Base-by-base conservation (phyloP, 495 filamentous ascomycete species). In the Xylaria telfairii region DNA sequence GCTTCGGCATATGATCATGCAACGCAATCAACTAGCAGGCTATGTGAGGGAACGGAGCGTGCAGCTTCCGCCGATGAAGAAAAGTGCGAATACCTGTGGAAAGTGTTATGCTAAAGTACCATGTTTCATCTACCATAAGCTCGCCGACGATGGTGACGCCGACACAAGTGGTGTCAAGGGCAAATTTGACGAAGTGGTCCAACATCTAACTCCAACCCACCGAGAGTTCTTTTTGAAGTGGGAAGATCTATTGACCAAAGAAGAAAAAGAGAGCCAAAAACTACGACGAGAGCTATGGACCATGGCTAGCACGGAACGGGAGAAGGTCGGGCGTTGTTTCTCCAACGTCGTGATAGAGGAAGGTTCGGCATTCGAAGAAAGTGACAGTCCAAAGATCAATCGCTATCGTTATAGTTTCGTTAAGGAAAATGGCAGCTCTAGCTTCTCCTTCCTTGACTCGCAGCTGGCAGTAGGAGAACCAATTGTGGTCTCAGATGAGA, bases 401-500 rank as follows among this genome's bases (percentile, higher is more conserved):
- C 91, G 93, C 32, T 99, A 91, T 74, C 85, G 84, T 17, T 99
- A 99, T 79, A 92, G 86, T 0, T 92, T 99, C 57, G 74, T 90
- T 75, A 97, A 96, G 77, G 87, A 84, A 30, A 85, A 87, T 28
- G 72, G 85, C 1, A 67, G 77, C 4, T 73, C 89, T 0, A 82
- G 81, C 0, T 93, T 94, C 74, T 96, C 92, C 2, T 98, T 98
- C 76, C 76, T 91, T 0, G 95, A 98, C 73, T 97, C 95, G 1
- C 94, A 98, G 75, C 87, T 99, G n/a, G 89, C 85, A 3, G 83
- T 92, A 30, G 95, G 95, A 42, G 96, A 99, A 76, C 95, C 96
- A 1, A 91, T 97, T 54, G 95, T 99, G 37, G 87, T 99, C n/a
- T 98, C 96, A 1, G 96, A 98, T 69, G 96, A 99, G 76, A 87